A percentile compares a stretch with the other conserved stretches of the same genome.
Conservation (phyloP, 495 filamentous ascomycete species). For the Baudoinia panamericana region DNA sequence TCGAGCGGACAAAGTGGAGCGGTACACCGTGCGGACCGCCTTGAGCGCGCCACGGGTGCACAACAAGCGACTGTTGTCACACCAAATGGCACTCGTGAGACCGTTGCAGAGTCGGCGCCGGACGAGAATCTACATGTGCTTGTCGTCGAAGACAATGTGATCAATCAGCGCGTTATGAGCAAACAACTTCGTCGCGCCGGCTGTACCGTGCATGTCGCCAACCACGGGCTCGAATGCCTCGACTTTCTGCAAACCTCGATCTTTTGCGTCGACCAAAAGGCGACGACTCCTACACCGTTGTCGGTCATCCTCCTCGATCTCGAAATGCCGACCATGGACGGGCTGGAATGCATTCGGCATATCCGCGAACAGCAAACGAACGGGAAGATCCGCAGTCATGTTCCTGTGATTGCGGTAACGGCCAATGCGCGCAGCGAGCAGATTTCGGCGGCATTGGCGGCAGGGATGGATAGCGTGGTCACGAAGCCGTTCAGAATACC, state of each 20-base stretch:
- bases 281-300: constrained; percentile 29
- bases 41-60: no score
- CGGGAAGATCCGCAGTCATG: constrained; percentile 39
- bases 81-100: background rate
- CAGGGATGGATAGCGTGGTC: constrained; percentile 72
- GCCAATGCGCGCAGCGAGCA: constrained; percentile 63
- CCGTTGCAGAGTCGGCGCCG: background rate
- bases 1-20: no score
- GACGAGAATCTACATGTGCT: constrained; percentile 33
- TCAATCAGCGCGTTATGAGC: constrained; percentile 56
- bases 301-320: constrained; percentile 66
- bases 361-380: constrained; percentile 48
- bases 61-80: no score
- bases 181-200: constrained; percentile 51
- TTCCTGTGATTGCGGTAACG: constrained; percentile 64
- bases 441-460: constrained; percentile 46
- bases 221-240: constrained; percentile 61
- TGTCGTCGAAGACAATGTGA: constrained; percentile 68
- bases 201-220: constrained; percentile 52
- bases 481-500: constrained; percentile 67
- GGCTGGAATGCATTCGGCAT: constrained; percentile 49
- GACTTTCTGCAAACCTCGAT: no score
- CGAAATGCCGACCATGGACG: constrained; percentile 80
- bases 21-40: no score
- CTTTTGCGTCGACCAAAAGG: no score